phyloP scores from a whole-genome alignment of 2,329 filamentous ascomycete genomes.

The Diaporthe sp. region DNA sequence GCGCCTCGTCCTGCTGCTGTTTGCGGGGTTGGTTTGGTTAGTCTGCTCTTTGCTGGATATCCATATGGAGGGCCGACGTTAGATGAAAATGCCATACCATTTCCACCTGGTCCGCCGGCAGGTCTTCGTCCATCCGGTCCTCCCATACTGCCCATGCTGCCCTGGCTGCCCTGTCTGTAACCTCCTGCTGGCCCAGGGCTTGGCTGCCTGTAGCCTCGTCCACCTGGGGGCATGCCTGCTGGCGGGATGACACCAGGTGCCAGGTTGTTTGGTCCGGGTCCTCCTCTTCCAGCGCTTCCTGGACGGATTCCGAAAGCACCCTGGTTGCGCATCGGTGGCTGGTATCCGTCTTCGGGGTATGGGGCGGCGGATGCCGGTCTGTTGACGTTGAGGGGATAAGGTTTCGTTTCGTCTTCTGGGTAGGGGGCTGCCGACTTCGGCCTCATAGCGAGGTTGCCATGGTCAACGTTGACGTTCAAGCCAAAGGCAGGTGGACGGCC shows the following conservation, averaged over 20 bases:
- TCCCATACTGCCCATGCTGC: constrained; percentile 4
- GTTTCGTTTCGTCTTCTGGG: constrained; percentile 73
- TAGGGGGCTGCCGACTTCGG: constrained; percentile 76
- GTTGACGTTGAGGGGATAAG: constrained; percentile 60
- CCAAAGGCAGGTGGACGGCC: constrained; percentile 64
- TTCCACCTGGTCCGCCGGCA: constrained; percentile 38
- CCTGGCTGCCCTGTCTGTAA: constrained; percentile 43
- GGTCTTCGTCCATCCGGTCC: constrained; percentile 32
- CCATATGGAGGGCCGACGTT: constrained; percentile 45
- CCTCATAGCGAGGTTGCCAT: constrained; percentile 53
- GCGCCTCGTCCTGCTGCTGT: constrained; percentile 43
- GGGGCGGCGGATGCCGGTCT: constrained; percentile 63
- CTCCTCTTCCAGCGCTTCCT: constrained; percentile 49
- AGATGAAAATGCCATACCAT: constrained; percentile 34
- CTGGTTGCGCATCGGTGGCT: constrained; percentile 47
- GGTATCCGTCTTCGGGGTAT: constrained; percentile 63
- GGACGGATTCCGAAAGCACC: constrained; percentile 69
- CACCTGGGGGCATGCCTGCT: constrained; percentile 49
- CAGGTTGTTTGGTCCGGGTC: constrained; percentile 43
- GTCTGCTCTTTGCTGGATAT: constrained; percentile 53
- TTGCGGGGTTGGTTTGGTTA: constrained; percentile 54
- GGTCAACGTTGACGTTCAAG: constrained; percentile 60
- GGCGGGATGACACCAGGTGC: constrained; percentile 38
- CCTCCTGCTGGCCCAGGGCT: constrained; percentile 52
- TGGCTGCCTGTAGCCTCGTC: constrained; percentile 55